phyloP scores from a whole-genome alignment of 495 filamentous ascomycete genomes.

The Pseudotulostoma volvatum region DNA sequence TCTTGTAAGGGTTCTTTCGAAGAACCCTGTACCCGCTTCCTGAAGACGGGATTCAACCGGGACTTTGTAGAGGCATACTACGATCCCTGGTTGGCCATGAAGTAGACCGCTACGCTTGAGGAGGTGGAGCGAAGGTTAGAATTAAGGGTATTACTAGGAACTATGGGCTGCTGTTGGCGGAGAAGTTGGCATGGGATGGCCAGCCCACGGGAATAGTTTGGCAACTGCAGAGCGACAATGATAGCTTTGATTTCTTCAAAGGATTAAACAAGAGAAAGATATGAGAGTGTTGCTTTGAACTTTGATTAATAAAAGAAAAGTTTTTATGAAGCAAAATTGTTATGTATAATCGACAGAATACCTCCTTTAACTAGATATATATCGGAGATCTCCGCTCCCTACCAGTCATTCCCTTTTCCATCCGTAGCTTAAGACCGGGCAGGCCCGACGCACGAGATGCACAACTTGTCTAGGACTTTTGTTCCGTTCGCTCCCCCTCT shows the following conservation, averaged over 20 bases:
- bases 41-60: conserved; percentile 50
- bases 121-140: conserved; percentile 57
- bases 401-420: too few relatives aligned
- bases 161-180: conserved; percentile 68
- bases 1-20: conserved; percentile 80
- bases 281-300: too few relatives aligned
- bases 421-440: too few relatives aligned
- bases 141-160: conserved; percentile 81
- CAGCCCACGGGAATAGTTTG: conserved; percentile 58
- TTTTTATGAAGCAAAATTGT: too few relatives aligned
- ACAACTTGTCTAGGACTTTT: too few relatives aligned
- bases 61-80: conserved; percentile 70
- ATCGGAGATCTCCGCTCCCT: too few relatives aligned
- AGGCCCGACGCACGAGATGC: too few relatives aligned
- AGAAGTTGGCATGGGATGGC: conserved; percentile 63
- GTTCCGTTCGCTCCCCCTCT: too few relatives aligned
- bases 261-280: conserved; percentile 74
- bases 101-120: conserved; percentile 80
- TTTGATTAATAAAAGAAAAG: too few relatives aligned
- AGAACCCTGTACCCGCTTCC: conserved; percentile 57
- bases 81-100: conserved; percentile 70
- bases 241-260: conserved; percentile 95
- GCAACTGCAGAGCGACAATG: conserved; percentile 86
- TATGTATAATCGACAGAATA: too few relatives aligned
- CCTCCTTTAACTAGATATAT: too few relatives aligned